phyloP scores from a whole-genome alignment of 176 grass and related monocot genomes.

The Musa beccarii region DNA sequence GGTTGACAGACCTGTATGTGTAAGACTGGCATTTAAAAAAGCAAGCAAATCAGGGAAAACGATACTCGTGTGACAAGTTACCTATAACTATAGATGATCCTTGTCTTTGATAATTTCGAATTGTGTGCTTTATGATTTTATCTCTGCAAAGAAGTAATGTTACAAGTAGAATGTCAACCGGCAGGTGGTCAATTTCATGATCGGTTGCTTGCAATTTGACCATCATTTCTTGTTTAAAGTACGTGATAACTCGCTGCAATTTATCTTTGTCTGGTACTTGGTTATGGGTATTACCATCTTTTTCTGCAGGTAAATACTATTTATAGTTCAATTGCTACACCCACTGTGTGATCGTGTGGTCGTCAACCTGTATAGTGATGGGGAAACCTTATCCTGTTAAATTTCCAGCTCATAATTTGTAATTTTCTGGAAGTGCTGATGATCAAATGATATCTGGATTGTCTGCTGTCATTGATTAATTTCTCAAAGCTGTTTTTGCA shows the following conservation, averaged over 20 bases:
- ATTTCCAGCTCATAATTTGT: too few species aligned
- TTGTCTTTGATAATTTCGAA: background rate
- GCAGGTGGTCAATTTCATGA: background rate
- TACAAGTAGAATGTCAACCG: background rate
- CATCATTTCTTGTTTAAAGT: background rate
- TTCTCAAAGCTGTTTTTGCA: too few species aligned
- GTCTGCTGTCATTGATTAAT: too few species aligned
- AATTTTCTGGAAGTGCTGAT: too few species aligned
- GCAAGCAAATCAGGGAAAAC: background rate
- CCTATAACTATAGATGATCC: background rate
- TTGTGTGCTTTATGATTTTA: background rate
- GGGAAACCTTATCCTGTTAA: too few species aligned
- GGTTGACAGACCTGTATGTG: background rate
- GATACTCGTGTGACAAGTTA: background rate
- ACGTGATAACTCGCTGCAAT: background rate
- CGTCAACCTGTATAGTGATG: too few species aligned
- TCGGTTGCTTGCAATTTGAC: background rate
- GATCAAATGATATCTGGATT: too few species aligned
- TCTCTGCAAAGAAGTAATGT: background rate
- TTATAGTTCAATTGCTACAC: too few species aligned
- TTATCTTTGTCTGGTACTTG: background rate
- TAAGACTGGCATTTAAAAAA: background rate
- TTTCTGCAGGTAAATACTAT: too few species aligned
- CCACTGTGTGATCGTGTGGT: too few species aligned
- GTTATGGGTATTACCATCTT: too few species aligned